Evolutionary conservation across 2,329 filamentous ascomycete species (phyloP), one percentile per base, ranked within the genome.

Genomic region (Talaromyces sp.): DNA sequence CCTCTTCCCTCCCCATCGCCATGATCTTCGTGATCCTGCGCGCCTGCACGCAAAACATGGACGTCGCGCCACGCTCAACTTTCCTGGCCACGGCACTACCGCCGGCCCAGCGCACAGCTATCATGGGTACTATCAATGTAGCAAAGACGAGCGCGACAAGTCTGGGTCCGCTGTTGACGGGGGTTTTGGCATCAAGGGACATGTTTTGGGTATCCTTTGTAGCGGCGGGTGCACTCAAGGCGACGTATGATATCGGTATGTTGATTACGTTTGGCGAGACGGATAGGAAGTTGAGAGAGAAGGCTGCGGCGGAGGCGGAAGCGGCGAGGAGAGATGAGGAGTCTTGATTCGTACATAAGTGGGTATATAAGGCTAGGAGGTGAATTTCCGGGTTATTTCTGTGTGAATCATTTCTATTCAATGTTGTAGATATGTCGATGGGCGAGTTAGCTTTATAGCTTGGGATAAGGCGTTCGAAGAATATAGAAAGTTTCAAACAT

Each of bases 101-200:
- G 10, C 81, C 87, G 0, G 76, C 80, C 2, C 88, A 91, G 71
- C 81, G 89, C 1, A 91, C 88, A 0, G 86, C 87, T 0, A 83
- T 90, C 11, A 87, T 91, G 83, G 89, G 88, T 0, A 76, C 86
- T 0, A 79, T 89, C 3, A 90, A 90, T 63, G 83, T 88, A 0
- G 82, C 88, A 29, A 90, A 89, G 73, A 91, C 88, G 0, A 76
- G 80, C 6, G 79, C 81, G 5, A 83, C 87, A 69, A 87, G 83
- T 60, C 67, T 84, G 1, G 88, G 88, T 0, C 86, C 87, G 0
- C 70, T 85, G 0, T 75, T 88, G 19, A 89, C 88, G 0, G 89
- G 88, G n/a, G 67, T 85, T 0, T 67, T 91, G 51, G 85, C 85
- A 0, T 79, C 80, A 1, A 74, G 75, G 1, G 74, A 79, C 3